Evolutionary conservation across 495 filamentous ascomycete species (phyloP).

Genomic region (Geoglossum glabrum): DNA sequence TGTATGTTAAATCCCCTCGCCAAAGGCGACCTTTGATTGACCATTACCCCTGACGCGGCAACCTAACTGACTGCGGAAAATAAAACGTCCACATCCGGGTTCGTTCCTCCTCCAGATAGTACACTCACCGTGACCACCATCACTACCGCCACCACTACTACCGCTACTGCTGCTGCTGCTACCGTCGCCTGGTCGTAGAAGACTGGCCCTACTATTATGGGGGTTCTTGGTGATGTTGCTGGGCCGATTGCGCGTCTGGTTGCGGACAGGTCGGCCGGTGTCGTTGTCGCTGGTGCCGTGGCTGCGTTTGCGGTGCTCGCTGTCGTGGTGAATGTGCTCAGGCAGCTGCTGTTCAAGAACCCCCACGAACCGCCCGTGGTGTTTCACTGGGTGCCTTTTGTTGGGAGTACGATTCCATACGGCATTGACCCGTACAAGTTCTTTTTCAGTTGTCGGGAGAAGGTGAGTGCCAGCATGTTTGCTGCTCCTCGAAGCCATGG

Average conservation of each 20-base stretch:
- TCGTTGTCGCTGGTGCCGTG: slow-evolving; percentile 9
- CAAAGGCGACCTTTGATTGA: too few species aligned
- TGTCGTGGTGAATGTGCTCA: slow-evolving; percentile 19
- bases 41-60: too few species aligned
- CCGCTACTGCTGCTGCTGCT: too few species aligned
- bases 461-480: slow-evolving; percentile 25
- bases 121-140: too few species aligned
- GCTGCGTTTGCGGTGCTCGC: slow-evolving; percentile 12
- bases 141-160: too few species aligned
- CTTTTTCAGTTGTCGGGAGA: slow-evolving; percentile 33
- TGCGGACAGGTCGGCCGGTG: slow-evolving; percentile 9
- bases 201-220: slow-evolving; percentile 11
- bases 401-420: slow-evolving; percentile 43
- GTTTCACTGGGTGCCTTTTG: slow-evolving; percentile 42
- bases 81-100: too few species aligned
- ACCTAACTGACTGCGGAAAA: too few species aligned
- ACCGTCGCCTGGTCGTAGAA: too few species aligned
- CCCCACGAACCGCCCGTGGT: slow-evolving; percentile 40
- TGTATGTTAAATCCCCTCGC: too few species aligned
- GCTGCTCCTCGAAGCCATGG: too few species aligned
- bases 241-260: slow-evolving; percentile 11
- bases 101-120: too few species aligned
- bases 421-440: slow-evolving; percentile 44
- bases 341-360: slow-evolving; percentile 21
- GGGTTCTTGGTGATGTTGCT: slow-evolving; percentile 15